Evolutionary conservation across 805 yeast species (phyloP).

Genomic region (Saccharomyces eubayanus): DNA sequence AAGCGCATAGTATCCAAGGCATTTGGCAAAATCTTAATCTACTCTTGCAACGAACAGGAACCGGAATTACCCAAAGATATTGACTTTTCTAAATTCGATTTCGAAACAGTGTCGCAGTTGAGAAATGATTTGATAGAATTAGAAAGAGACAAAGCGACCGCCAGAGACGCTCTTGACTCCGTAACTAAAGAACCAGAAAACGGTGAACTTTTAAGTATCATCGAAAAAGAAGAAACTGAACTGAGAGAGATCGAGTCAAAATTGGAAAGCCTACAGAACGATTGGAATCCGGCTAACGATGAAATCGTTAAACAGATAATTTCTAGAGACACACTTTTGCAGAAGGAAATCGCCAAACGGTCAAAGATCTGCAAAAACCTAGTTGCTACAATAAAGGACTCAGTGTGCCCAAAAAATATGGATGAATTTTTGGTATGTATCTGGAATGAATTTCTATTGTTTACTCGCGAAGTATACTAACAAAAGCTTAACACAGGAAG

Average conservation of each 20-base stretch:
- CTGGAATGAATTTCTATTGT: background rate
- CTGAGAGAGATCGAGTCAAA: constrained; percentile 4
- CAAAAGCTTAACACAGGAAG: constrained; percentile 13
- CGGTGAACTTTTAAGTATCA: constrained; percentile 5
- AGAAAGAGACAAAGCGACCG: constrained; percentile 12
- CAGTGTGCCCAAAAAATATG: constrained; percentile 18
- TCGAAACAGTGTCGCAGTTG: constrained; percentile 17
- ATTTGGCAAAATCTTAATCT: constrained; percentile 39
- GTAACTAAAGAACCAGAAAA: constrained; percentile 15
- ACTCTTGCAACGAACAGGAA: constrained; percentile 35
- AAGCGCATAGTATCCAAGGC: constrained; percentile 33
- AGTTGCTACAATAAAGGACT: constrained; percentile 20
- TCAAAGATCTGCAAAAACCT: constrained; percentile 14
- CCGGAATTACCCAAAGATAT: constrained; percentile 7
- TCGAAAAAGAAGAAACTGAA: constrained; percentile 4
- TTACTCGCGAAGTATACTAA: background rate
- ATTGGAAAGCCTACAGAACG: constrained; percentile 6
- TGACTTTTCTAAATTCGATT: constrained; percentile 5
- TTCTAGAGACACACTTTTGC: constrained; percentile 6
- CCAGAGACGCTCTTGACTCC: constrained; percentile 6
- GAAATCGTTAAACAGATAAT: constrained; percentile 8
- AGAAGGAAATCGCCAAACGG: constrained; percentile 14
- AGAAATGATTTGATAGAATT: constrained; percentile 18
- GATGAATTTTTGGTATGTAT: constrained; percentile 21
- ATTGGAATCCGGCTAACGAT: constrained; percentile 13